Conservation (phyloP, 306 rosid genomes). For the Sphenostylis stenocarpa region DNA sequence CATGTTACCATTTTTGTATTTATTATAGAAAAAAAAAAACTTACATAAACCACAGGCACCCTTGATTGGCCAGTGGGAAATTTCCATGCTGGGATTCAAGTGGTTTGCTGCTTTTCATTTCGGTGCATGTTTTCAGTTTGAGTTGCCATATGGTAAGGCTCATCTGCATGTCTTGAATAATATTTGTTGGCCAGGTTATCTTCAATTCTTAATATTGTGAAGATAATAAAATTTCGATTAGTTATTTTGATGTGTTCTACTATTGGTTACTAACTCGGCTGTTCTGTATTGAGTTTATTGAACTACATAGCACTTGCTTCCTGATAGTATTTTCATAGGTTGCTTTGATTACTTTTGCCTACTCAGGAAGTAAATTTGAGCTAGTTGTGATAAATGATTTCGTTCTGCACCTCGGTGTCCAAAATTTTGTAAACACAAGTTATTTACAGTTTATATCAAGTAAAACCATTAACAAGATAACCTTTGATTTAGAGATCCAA, state of each 20-base stretch:
- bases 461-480: conserved; percentile 4
- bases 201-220: background rate
- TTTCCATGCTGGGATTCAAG: too few species aligned
- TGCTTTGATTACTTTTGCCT: background rate
- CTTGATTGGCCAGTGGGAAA: too few species aligned
- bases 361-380: background rate
- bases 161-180: too few species aligned
- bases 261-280: background rate
- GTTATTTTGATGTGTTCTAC: background rate
- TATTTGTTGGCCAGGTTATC: background rate
- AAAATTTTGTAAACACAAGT: background rate
- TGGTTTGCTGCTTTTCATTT: too few species aligned
- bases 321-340: background rate
- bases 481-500: background rate
- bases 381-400: background rate
- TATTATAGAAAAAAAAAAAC: too few species aligned
- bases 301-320: background rate
- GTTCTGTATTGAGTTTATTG: background rate
- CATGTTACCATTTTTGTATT: too few species aligned
- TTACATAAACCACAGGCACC: too few species aligned
- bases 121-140: too few species aligned
- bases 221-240: background rate
- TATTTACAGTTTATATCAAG: background rate
- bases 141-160: too few species aligned
- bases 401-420: background rate